Conservation (phyloP, 2,329 filamentous ascomycete species). For the Calonectria pteridis region DNA sequence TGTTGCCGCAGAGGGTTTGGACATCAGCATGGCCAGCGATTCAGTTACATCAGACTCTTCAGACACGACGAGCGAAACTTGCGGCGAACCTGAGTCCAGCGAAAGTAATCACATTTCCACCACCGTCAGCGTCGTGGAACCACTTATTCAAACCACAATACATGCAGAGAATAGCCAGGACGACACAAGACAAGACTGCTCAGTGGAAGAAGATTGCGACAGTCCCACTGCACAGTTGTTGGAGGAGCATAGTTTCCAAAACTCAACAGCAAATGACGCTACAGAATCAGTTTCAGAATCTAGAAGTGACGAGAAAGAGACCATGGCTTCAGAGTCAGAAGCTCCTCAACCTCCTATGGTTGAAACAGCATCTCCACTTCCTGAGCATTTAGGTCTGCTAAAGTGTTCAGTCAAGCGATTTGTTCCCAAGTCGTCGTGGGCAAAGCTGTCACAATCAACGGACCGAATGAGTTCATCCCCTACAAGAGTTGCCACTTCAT, state of each 20-base stretch:
- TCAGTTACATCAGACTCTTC: slow-evolving; percentile 8
- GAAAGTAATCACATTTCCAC: background rate
- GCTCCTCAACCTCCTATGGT: background rate
- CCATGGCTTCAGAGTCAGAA: background rate
- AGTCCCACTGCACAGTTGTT: background rate
- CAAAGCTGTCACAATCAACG: slow-evolving; percentile 32
- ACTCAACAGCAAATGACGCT: background rate
- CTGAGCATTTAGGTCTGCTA: slow-evolving; percentile 27
- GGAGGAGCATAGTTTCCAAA: background rate
- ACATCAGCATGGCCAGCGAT: background rate
- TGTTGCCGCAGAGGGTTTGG: background rate
- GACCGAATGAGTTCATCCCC: slow-evolving; percentile 15
- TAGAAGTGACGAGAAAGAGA: background rate
- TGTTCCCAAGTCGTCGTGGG: slow-evolving; percentile 43
- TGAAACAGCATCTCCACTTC: background rate
- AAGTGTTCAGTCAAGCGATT: slow-evolving; percentile 39
- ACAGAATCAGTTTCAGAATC: background rate
- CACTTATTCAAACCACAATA: too few species aligned
- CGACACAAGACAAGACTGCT: background rate
- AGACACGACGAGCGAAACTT: background rate
- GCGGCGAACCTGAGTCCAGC: background rate
- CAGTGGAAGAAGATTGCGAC: background rate
- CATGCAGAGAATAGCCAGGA: background rate
- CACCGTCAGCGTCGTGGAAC: background rate
- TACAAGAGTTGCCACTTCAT: background rate